Evolutionary conservation across 225 moss, liverwort and hornwort genomes (phyloP).

Genomic region (Anthoceros angustus): DNA sequence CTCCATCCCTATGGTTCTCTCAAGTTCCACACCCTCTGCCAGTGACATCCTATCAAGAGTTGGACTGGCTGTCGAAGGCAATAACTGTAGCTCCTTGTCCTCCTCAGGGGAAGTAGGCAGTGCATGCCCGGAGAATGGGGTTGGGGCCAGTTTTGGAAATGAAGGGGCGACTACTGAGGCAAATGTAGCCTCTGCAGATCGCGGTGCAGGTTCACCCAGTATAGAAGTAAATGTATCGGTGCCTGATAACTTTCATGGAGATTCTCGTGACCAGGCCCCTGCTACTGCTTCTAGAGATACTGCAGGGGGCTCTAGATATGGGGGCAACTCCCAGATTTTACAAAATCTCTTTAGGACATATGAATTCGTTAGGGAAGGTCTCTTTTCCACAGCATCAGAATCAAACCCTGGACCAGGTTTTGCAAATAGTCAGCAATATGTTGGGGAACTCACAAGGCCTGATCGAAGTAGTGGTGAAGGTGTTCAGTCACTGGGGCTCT

Average conservation of each 20-base stretch:
- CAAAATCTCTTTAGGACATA: conserved; percentile 3
- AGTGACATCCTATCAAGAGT: too few species aligned
- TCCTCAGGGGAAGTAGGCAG: too few species aligned
- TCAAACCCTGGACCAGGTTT: neutral
- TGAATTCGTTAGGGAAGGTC: conserved; percentile 3
- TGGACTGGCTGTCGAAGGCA: too few species aligned
- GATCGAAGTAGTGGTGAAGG: neutral
- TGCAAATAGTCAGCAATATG: neutral
- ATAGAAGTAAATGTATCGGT: neutral
- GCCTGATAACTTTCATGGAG: neutral
- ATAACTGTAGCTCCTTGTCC: too few species aligned
- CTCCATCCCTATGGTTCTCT: too few species aligned
- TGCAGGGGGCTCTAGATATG: neutral
- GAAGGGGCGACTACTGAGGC: too few species aligned
- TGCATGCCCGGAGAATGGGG: too few species aligned
- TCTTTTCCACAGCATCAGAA: neutral
- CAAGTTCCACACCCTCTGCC: too few species aligned
- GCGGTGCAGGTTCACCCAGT: neutral
- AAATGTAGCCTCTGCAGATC: too few species aligned
- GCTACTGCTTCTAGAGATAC: neutral
- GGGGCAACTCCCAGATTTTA: conserved; percentile 3
- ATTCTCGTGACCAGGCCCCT: neutral
- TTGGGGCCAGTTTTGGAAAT: too few species aligned
- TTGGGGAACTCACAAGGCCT: neutral
- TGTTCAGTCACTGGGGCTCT: neutral